Base-by-base conservation (phyloP, 495 filamentous ascomycete genomes). In the Lepraria neglecta region DNA sequence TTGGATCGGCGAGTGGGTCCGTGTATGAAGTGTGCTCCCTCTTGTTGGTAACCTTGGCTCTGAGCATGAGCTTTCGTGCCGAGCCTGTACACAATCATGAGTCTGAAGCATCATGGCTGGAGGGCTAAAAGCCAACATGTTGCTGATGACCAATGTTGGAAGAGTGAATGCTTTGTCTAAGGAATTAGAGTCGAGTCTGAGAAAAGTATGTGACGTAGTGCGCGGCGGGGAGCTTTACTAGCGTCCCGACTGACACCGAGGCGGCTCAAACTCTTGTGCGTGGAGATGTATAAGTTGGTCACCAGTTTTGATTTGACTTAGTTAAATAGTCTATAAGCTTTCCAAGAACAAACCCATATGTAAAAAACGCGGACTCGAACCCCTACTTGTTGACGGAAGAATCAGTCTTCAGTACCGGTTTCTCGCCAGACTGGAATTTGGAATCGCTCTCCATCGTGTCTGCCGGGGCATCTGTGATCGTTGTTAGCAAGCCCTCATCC, bases 401-500 rank as follows among this genome's bases (percentile, higher is more conserved):
- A 6, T 76, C 74, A 4, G 59, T 60, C 10, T 60, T 61, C 42
- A 76, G 58, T 3, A 74, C 64, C 2, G 77, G 74, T 58, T 78
- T 76, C 45, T 76, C 65, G 6, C 72, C 71, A 27, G 63, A 47
- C 11, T 59, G 6, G 45, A 74, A 69, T 63, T 76, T 75, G 12
- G 75, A 67, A 45, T 85, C 83, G 48, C 73, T 74, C 58, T 77
- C 71, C 53, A 85, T 75, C 28, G 75, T 76, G 63, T 86, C 83
- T 38, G 78, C 80, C 6, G 84, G 83, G 52, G 78, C 77, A 65
- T 85, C 83, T 85, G 65, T 1, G 17, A 27, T 51, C 21, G 19
- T 52, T 24, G 24, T 27, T 42, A 69, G 77, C 63, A 79, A 67
- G 66, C 65, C 56, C 10, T 45, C 35, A 40, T 55, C 46, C 38